These are phyloP conservation scores for Phytophthora sp. DNA, from an alignment of 352 stramenopile genomes.

Conservation along the genomic window DNA sequence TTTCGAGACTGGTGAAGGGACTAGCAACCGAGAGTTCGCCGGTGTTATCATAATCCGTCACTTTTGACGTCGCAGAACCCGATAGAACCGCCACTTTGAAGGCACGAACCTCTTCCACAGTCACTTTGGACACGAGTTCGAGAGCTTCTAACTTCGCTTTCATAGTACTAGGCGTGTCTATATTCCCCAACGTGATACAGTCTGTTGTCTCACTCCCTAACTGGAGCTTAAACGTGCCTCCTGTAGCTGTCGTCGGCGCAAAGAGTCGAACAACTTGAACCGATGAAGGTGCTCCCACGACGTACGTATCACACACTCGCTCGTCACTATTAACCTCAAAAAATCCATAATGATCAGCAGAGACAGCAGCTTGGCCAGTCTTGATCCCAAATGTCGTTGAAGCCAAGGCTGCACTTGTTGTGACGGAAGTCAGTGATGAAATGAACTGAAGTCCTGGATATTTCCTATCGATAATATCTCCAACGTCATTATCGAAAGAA, in stretches of 20 bases:
- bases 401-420: conserved; percentile 33
- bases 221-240: conserved; percentile 57
- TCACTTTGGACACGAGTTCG: conserved; percentile 48
- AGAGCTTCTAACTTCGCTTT: conserved; percentile 49
- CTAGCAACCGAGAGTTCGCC: conserved; percentile 40
- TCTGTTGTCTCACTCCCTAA: conserved; percentile 56
- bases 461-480: conserved; percentile 33
- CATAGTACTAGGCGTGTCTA: conserved; percentile 36
- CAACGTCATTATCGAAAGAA: conserved; percentile 57
- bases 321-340: conserved; percentile 68
- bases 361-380: conserved; percentile 27
- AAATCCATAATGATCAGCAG: conserved; percentile 49
- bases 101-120: conserved; percentile 51
- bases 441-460: conserved; percentile 61
- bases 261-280: conserved; percentile 79
- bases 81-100: conserved; percentile 71
- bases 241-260: conserved; percentile 65
- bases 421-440: conserved; percentile 57
- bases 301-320: conserved; percentile 64
- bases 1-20: conserved; percentile 45
- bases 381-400: conserved; percentile 29
- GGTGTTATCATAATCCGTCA: conserved; percentile 47
- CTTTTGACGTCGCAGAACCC: conserved; percentile 45
- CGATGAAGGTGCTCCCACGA: conserved; percentile 58
- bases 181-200: conserved; percentile 59